Evolutionary conservation across 768 basidiomycete species (phyloP).

Genomic region (Dentipellis fragilis): DNA sequence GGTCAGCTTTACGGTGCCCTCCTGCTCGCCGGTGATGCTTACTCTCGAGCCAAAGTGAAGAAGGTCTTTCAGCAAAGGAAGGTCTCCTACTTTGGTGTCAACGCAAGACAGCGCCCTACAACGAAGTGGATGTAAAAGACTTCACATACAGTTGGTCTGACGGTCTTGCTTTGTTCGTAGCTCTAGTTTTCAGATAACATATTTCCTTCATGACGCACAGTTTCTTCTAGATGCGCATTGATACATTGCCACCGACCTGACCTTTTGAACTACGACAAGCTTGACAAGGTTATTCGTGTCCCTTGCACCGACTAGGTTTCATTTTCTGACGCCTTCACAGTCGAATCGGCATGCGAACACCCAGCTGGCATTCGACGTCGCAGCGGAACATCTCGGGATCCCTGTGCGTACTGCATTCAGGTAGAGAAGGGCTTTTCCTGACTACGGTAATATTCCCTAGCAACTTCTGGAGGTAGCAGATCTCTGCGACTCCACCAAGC

Average conservation of each 20-base stretch:
- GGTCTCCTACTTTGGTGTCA: conserved; percentile 97
- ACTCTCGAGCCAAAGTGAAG: conserved; percentile 52
- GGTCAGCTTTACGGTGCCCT: conserved; percentile 34
- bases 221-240: conserved; percentile 69
- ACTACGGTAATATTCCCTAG: conserved; percentile 27
- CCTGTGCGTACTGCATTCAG: conserved; percentile 42
- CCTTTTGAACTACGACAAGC: conserved; percentile 76
- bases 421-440: not conserved
- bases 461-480: conserved; percentile 96
- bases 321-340: conserved; percentile 29
- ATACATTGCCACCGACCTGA: conserved; percentile 98
- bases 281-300: conserved; percentile 59
- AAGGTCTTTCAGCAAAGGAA: conserved; percentile 97
- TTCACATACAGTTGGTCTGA: conserved; percentile 92
- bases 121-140: conserved; percentile 87
- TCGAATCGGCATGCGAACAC: conserved; percentile 77
- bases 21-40: not conserved
- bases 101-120: conserved; percentile 86
- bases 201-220: no score
- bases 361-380: conserved; percentile 76
- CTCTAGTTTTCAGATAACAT: not conserved
- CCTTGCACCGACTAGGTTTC: not conserved
- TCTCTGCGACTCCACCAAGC: conserved; percentile 75
- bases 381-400: conserved; percentile 81
- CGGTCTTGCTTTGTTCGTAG: conserved; percentile 83